phyloP scores from a whole-genome alignment of 2,329 filamentous ascomycete genomes.

The Gnomoniopsis sp. region DNA sequence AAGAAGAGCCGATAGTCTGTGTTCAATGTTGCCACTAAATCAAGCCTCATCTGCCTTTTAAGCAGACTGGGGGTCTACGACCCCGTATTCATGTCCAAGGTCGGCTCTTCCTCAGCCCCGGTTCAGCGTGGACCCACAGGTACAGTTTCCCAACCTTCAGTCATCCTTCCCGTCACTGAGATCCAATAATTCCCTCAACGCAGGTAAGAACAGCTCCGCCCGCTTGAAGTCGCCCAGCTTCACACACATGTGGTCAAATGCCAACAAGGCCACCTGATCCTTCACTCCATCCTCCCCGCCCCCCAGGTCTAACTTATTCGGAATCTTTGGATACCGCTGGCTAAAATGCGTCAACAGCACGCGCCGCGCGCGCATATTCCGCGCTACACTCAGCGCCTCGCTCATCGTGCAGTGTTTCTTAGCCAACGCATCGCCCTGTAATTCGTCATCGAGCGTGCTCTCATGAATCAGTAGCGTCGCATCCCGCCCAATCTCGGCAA shows the following conservation, averaged over 20 bases:
- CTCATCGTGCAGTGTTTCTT: conserved; percentile 90
- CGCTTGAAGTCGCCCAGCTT: conserved; percentile 67
- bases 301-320: conserved; percentile 19
- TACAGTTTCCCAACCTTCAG: background rate
- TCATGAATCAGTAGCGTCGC: conserved; percentile 90
- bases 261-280: conserved; percentile 64
- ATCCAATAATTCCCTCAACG: conserved; percentile 55
- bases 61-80: background rate
- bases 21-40: too few species aligned
- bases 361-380: conserved; percentile 73
- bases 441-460: conserved; percentile 90
- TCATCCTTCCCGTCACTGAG: too few species aligned
- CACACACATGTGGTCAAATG: conserved; percentile 77
- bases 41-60: background rate
- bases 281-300: conserved; percentile 24
- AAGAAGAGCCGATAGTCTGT: too few species aligned
- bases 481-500: conserved; percentile 67
- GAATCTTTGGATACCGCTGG: conserved; percentile 81
- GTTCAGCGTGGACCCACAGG: background rate
- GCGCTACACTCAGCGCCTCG: conserved; percentile 78
- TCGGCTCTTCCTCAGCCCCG: too few species aligned
- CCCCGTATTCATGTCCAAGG: too few species aligned
- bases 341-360: conserved; percentile 92
- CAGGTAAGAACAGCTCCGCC: conserved; percentile 60
- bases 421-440: conserved; percentile 70